Base-by-base conservation (phyloP, 2,329 filamentous ascomycete species). In the Arthrobotrys musiformis region DNA sequence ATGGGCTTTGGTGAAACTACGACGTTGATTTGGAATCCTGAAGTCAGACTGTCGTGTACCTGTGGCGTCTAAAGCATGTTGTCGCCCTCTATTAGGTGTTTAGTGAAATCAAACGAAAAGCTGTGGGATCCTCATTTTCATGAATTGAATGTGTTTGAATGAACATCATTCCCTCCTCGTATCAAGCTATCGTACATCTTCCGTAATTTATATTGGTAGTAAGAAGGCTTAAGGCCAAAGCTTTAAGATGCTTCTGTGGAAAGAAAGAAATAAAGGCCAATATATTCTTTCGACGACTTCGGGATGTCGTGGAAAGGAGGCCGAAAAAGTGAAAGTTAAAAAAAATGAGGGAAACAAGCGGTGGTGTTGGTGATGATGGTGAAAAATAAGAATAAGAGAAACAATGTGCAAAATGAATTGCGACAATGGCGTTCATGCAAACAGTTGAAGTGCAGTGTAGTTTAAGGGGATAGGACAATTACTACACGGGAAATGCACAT, bases 171-270 rank as follows among this genome's bases (percentile, higher is more conserved):
- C 15, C 40, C 58, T 44, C 33, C 58, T 58, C 50, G 28, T 35
- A 33, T 15, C 64, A 48, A 61, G 37, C 30, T 69, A 69, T 69
- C 64, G 64, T 69, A 69, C 64, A 69, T 69, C 64, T 69, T 26
- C 42, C 37, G 19, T 61, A 30, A 37, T 37, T 72, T 64, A 66
- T 46, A 17, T 15, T 46, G 56, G 22, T 33, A 13, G 19, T 70
- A n/a, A 26, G 52, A 54, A 40, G 24, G 33, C n/a, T n/a, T n/a
- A n/a, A n/a, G n/a, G 30, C 1, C 22, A 46, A 50, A 33, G 54
- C 24, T 48, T n/a, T 17, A 48, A 61, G 17, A 48, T 26, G 26
- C 35, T 33, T 24, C 68, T 60, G 67, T 15, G 46, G 52, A 35
- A 56, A 40, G 58, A 75, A 26, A n/a, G 44, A 63, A 46, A 58